These are phyloP conservation scores for Rusavskia elegans DNA, from an alignment of 495 filamentous ascomycete genomes.

Conservation along the genomic window DNA sequence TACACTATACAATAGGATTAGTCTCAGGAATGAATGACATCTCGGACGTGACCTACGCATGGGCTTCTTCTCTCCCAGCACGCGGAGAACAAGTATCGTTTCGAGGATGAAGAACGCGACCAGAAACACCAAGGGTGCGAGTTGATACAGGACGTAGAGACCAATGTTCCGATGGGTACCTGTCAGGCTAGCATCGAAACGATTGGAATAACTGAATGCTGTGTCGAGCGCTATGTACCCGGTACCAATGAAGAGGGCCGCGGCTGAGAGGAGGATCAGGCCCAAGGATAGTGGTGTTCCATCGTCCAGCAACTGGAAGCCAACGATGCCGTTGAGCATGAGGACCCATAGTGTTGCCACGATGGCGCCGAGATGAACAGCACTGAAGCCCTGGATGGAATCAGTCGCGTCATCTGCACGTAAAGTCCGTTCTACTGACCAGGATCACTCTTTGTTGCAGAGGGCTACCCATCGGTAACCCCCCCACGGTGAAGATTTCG, in stretches of 20 bases:
- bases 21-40: neutral
- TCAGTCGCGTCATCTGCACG: neutral
- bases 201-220: constrained; percentile 67
- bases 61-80: constrained; percentile 73
- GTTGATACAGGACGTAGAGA: constrained; percentile 87
- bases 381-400: constrained; percentile 60
- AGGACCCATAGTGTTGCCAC: constrained; percentile 80
- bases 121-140: constrained; percentile 78
- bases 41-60: constrained; percentile 47
- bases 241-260: constrained; percentile 68
- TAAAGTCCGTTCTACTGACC: constrained; percentile 26
- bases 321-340: constrained; percentile 80
- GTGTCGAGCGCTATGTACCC: constrained; percentile 95
- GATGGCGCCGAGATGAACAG: constrained; percentile 83
- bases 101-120: constrained; percentile 73
- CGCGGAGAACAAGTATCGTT: constrained; percentile 59
- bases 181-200: constrained; percentile 44
- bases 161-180: constrained; percentile 53
- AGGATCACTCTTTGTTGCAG: constrained; percentile 48
- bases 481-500: constrained; percentile 90
- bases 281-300: constrained; percentile 73
- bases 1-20: constrained; percentile 41
- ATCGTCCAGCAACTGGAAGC: constrained; percentile 87
- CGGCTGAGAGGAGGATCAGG: constrained; percentile 52
- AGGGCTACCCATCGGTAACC: constrained; percentile 77